Base-by-base conservation (phyloP, 345 rosid genomes). In the Ceriops tagal region DNA sequence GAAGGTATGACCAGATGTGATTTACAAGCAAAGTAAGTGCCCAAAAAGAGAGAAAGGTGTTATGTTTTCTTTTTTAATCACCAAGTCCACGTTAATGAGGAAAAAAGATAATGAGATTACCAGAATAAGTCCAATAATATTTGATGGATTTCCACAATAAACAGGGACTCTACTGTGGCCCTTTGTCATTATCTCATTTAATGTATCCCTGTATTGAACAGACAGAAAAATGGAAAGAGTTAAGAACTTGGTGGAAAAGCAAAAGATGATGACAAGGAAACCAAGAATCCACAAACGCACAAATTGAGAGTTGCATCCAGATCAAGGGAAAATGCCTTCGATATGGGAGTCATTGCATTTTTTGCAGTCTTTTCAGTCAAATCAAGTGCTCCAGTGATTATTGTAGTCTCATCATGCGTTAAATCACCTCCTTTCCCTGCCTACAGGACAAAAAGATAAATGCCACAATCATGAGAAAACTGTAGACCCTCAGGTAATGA, bases 101-200 rank as follows among this genome's bases (percentile, higher is more conserved):
- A 0, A 43, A 22, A 35, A 57, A 55, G 62, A 80, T 24, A 61
- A 70, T 58, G 71, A 64, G 39, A 30, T 53, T 88, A 93, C 98
- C 91, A 93, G 84, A 76, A 93, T 77, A 65, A 93, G 91, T 58
- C 98, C 98, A 73, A 91, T 87, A 59, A 93, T 91, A 79, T 93
- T 89, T 58, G 73, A 77, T 0, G 91, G 91, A n/a, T 79, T 80
- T 65, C 83, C 87, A 53, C 70, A 73, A 78, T 88, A 91, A 68
- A 93, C 90, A 32, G 98, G 98, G 81, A 93, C 95, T 82, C 98
- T 81, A 81, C 98, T 93, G 75, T 91, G 98, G 56, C 98, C 98
- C 86, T 72, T 84, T 49, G 92, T 80, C 95, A 93, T 93, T 71
- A 93, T 87, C 32, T 80, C 83, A 80, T 91, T 91, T 80, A 93